phyloP scores from a whole-genome alignment of 2,329 filamentous ascomycete species.

The Pseudogymnoascus sp. region DNA sequence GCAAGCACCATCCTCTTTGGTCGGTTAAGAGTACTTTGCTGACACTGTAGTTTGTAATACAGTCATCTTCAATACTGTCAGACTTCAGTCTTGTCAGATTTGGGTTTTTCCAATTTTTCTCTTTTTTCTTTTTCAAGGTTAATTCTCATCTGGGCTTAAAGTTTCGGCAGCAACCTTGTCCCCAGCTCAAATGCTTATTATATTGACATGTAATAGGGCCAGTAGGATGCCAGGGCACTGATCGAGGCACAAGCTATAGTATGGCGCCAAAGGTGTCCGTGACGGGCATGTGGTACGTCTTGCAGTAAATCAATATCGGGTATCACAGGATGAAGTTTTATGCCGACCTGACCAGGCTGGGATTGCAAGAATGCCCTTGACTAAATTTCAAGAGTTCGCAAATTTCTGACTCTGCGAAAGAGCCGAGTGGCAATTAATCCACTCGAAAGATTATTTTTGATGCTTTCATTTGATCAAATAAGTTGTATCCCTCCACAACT shows the following conservation, averaged over 20 bases:
- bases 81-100: background rate
- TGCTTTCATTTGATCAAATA: conserved; percentile 61
- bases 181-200: background rate
- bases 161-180: background rate
- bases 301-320: background rate
- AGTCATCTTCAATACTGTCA: background rate
- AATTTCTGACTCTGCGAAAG: background rate
- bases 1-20: background rate
- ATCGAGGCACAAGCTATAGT: background rate
- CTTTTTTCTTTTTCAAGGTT: background rate
- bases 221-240: background rate
- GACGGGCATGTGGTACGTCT: background rate
- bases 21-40: background rate
- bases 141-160: background rate
- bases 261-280: background rate
- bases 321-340: background rate
- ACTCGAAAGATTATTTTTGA: conserved; percentile 59
- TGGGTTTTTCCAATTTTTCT: background rate
- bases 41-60: background rate
- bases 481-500: conserved; percentile 55
- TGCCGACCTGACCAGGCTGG: background rate
- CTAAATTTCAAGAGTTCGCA: background rate
- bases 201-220: background rate
- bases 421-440: background rate
- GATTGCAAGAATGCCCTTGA: background rate